Evolutionary conservation across 2,329 filamentous ascomycete genomes (phyloP).

Genomic region (Xylariales sp.): DNA sequence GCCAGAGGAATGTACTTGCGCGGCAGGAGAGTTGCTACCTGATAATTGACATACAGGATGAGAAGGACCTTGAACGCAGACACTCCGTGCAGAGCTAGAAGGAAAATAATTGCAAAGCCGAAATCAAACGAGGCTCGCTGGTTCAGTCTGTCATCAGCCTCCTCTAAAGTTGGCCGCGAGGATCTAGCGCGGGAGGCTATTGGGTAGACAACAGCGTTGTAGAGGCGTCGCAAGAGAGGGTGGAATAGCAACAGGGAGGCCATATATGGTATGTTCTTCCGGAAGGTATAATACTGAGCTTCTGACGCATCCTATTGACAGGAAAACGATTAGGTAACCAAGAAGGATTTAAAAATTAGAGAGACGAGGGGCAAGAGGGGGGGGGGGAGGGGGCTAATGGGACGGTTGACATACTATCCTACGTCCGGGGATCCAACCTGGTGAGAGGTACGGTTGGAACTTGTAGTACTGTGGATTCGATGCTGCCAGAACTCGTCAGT

Average conservation of each 20-base stretch:
- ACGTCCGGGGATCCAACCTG: slow-evolving; percentile 89
- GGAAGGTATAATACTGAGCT: slow-evolving; percentile 79
- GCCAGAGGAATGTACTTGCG: slow-evolving; percentile 64
- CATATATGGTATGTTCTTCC: slow-evolving; percentile 81
- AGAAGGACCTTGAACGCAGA: slow-evolving; percentile 77
- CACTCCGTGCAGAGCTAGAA: slow-evolving; percentile 76
- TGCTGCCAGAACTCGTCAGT: slow-evolving; percentile 43
- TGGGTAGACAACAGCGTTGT: slow-evolving; percentile 53
- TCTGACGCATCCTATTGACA: slow-evolving; percentile 83
- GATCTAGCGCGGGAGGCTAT: slow-evolving; percentile 20
- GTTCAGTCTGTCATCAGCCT: slow-evolving; percentile 54
- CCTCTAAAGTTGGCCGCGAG: slow-evolving; percentile 28
- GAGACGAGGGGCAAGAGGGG: slow-evolving; percentile 1
- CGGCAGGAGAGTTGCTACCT: slow-evolving; percentile 69
- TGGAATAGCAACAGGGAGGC: slow-evolving; percentile 70
- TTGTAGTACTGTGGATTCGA: slow-evolving; percentile 76
- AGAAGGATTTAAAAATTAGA: too few species aligned
- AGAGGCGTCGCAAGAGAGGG: slow-evolving; percentile 70
- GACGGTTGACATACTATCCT: slow-evolving; percentile 63
- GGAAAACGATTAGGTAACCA: too few species aligned
- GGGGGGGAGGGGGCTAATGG: slow-evolving; percentile 5
- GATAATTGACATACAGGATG: slow-evolving; percentile 80
- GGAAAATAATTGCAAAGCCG: slow-evolving; percentile 73
- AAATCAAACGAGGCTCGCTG: slow-evolving; percentile 80
- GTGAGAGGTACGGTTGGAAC: slow-evolving; percentile 65